Evolutionary conservation across 768 basidiomycete genomes (phyloP).

Genomic region (Dendrothele bispora): DNA sequence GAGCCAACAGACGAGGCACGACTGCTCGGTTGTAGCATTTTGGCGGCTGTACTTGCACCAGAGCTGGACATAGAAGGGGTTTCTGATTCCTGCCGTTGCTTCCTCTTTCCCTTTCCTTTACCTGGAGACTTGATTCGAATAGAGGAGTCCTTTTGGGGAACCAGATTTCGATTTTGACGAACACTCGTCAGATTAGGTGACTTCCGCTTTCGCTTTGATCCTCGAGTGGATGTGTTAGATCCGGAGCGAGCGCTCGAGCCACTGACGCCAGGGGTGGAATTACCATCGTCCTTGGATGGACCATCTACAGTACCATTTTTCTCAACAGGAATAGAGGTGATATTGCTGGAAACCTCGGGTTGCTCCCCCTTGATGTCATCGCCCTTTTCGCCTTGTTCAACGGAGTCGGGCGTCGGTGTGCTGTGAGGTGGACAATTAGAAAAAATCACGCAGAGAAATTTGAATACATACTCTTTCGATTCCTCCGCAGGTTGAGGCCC

Average conservation of each 20-base stretch:
- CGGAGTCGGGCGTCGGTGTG: too few relatives aligned
- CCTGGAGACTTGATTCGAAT: conserved; percentile 12
- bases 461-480: not conserved
- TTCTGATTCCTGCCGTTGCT: conserved; percentile 13
- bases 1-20: conserved; percentile 53
- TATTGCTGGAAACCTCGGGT: too few relatives aligned
- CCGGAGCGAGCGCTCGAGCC: too few relatives aligned
- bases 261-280: too few relatives aligned
- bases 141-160: not conserved
- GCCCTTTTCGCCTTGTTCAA: too few relatives aligned
- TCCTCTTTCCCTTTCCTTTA: conserved; percentile 34
- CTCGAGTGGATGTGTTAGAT: too few relatives aligned
- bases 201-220: conserved; percentile 23
- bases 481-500: too few relatives aligned
- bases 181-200: not conserved
- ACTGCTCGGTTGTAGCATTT: conserved; percentile 29
- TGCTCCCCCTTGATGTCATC: too few relatives aligned
- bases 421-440: too few relatives aligned
- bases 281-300: too few relatives aligned
- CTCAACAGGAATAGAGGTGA: too few relatives aligned
- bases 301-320: too few relatives aligned
- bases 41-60: conserved; percentile 36
- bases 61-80: conserved; percentile 28
- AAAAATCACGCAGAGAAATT: conserved; percentile 10
- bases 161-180: conserved; percentile 11